Evolutionary conservation across 163 green algal species (phyloP), one percentile per base, ranked within the genome.

Genomic region (Trebouxia gelatinosa): DNA sequence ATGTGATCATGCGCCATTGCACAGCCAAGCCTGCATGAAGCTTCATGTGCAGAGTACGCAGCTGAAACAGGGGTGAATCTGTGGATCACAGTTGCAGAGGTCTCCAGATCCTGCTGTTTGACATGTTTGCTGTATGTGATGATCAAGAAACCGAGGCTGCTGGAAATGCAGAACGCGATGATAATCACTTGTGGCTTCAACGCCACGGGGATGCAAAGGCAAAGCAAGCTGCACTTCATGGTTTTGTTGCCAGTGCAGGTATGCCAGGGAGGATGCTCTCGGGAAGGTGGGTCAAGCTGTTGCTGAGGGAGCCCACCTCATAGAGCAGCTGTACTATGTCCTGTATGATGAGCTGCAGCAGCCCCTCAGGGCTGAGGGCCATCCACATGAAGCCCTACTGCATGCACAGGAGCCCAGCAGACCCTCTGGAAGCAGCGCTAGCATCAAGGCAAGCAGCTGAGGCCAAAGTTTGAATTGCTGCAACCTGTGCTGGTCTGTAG

Each of bases 221-320:
- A 19, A 59, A 7, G 48, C 48, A 2, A 59, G 26, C 19, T 19
- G 3, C 19, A 23, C 48, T 59, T 19, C 48, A 59, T 59, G 48
- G 48, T 59, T 59, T 59, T 59, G 43, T 54, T 54, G 43, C 9
- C 43, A 23, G 43, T 13, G 43, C 13, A 54, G 75, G 78, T 82
- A 82, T 43, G 58, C 78, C 0, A 59, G 51, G 21, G 57, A 58
- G 21, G 78, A 65, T 17, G 70, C 78, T 32, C 61, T 78, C 57
- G 70, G 76, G 29, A 76, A 64, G 68, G 29, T 82, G 38, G 78
- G 78, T 21, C 16, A 13, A 32, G 70, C 58, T 16, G 70, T 74
- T 23, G 32, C 40, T 57, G 67, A 70, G 37, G 68, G 39, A n/a
- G 40, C 58, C 59, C 23, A 66, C 31, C 39, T 72, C 6, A 65